Conservation (phyloP, 768 basidiomycete genomes). For the Kwoniella sp. region DNA sequence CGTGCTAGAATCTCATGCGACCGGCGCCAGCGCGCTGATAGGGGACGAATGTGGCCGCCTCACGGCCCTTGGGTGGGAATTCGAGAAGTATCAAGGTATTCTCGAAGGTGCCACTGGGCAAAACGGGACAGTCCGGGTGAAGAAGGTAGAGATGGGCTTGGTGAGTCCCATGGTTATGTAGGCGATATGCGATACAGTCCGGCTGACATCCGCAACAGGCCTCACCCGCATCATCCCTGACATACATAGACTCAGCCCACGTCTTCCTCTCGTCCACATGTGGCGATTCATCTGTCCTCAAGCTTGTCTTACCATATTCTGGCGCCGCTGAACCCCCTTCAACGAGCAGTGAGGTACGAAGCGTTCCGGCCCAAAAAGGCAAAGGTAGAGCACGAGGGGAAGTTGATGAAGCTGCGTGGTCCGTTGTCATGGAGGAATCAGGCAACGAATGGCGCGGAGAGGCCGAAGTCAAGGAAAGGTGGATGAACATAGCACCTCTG, state of each 20-base stretch:
- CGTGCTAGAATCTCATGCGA: slow-evolving; percentile 24
- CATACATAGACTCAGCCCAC: slow-evolving; percentile 37
- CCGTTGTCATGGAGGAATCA: slow-evolving; percentile 19
- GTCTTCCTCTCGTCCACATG: slow-evolving; percentile 49
- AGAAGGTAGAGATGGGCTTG: slow-evolving; percentile 40
- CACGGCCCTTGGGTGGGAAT: slow-evolving; percentile 35
- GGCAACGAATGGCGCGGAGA: slow-evolving; percentile 15
- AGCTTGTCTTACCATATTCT: slow-evolving; percentile 12
- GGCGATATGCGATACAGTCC: background rate
- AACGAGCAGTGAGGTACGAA: background rate
- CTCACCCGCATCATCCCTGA: slow-evolving; percentile 48
- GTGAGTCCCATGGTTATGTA: slow-evolving; percentile 27
- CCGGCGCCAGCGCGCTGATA: slow-evolving; percentile 38
- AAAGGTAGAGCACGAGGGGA: slow-evolving; percentile 36
- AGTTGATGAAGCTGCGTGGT: slow-evolving; percentile 25
- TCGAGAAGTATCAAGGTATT: slow-evolving; percentile 22
- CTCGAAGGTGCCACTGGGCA: slow-evolving; percentile 17
- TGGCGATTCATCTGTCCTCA: slow-evolving; percentile 47
- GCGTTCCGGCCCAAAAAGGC: slow-evolving; percentile 33
- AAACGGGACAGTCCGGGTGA: slow-evolving; percentile 20
- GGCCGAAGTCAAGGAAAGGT: slow-evolving; percentile 36
- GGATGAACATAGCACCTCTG: slow-evolving; percentile 54
- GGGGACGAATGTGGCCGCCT: slow-evolving; percentile 51
- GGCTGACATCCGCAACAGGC: slow-evolving; percentile 21
- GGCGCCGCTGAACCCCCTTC: slow-evolving; percentile 11